A percentile compares a stretch with the other conserved stretches of the same genome.
Conservation (phyloP, 108 stramenopile species). For the Tribonema minus region DNA sequence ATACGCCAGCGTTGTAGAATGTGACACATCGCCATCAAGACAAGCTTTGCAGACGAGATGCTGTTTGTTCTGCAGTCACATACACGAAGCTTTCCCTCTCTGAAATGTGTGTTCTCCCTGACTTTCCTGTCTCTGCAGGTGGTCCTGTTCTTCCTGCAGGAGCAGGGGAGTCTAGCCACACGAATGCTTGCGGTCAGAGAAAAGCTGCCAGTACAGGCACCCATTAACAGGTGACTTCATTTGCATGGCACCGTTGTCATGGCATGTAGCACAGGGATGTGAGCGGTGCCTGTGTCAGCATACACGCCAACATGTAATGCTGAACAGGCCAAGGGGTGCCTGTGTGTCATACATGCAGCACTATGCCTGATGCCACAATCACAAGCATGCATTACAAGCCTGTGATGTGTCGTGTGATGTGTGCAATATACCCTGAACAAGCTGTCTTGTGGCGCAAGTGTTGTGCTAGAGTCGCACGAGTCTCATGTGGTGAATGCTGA, state of each 20-base stretch:
- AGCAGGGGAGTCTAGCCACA: constrained; percentile 27
- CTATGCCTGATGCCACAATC: not conserved
- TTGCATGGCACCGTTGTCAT: no score
- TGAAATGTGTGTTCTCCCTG: not conserved
- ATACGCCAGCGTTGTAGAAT: not conserved
- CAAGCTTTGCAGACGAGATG: not conserved
- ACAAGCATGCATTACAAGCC: no score
- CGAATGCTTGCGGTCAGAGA: not conserved
- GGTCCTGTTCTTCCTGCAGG: constrained; percentile 21
- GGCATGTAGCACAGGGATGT: not conserved
- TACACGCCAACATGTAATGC: not conserved
- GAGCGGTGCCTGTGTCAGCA: not conserved
- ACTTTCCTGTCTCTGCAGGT: constrained; percentile 8
- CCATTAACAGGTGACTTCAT: not conserved
- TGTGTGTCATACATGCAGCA: not conserved
- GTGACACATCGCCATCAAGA: not conserved
- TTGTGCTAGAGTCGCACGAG: no score
- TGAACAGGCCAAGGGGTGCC: not conserved
- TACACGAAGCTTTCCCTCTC: no score
- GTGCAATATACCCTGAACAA: no score
- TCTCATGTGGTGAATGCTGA: no score
- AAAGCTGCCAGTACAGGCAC: not conserved
- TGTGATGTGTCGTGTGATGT: no score
- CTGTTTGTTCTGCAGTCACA: no score
- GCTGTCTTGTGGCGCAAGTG: no score